Evolutionary conservation across 176 grass and related monocot species (phyloP), one percentile per base, ranked within the genome.

Genomic region (Calamus simplicifolius): DNA sequence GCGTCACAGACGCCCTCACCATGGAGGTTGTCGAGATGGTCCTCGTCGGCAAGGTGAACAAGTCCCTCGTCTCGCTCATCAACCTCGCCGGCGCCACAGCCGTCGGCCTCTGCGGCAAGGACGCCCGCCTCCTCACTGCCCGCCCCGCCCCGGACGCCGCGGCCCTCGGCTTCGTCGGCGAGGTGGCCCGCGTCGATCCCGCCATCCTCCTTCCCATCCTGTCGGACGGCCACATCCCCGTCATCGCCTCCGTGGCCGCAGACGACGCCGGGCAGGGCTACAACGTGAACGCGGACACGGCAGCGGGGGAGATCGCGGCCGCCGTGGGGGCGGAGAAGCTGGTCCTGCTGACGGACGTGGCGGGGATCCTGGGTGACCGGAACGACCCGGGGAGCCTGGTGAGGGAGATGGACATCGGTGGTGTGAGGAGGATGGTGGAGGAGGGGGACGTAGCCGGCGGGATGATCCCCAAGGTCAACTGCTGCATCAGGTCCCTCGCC

Each of bases 381-480:
- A 66, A 88, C 17, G 93, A 97, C 62, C 75, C 78, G 0, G 43
- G 48, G 17, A 91, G 81, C 72, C 73, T 97, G 48, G 78, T 97
- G 25, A 85, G 78, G 73, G 67, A 88, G 78, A 87, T 88, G 2
- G 66, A 97, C 56, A 80, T 88, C 49, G 60, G 69, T 31, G 73
- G 81, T 3, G 80, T 88, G 16, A 75, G 69, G 66, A 75, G 4
- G 66, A 88, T 97, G 87, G 71, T 88, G 3, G 66, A 68, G 23
- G 81, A 88, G 43, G 84, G 84, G n/a, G 82, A 85, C 62, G 87
- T 97, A 4, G 92, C 78, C 1, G 87, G 92, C 0, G 84, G 92
- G 52, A 88, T 97, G 92, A 91, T 97, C 19, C 87, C 92, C 14
- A 97, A 97, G 63, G 92, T 88, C 27, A 61, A 82, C 25, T 91